These are phyloP conservation scores for Panaeolus cyanescens DNA, from an alignment of 768 basidiomycete species.

Conservation along the genomic window DNA sequence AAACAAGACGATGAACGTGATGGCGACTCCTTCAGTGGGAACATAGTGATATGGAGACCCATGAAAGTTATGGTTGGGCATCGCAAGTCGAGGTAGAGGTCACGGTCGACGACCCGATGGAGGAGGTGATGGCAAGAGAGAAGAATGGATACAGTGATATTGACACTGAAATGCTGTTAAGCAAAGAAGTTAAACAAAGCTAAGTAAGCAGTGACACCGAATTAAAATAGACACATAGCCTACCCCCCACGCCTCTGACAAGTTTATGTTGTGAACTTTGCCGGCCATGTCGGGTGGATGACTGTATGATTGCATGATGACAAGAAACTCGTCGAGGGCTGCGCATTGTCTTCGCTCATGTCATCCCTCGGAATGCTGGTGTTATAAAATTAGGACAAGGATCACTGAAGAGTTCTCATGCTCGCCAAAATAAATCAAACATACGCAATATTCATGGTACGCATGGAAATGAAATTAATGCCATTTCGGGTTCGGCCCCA, in stretches of 20 bases:
- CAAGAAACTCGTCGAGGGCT: background rate
- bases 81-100: background rate
- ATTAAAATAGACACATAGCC: background rate
- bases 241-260: background rate
- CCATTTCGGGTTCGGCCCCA: background rate
- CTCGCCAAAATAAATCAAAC: background rate
- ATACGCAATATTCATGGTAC: background rate
- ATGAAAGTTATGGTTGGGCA: background rate
- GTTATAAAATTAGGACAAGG: background rate
- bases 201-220: too few relatives aligned
- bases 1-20: slow-evolving; percentile 9
- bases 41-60: slow-evolving; percentile 12
- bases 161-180: too few relatives aligned
- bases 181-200: too few relatives aligned
- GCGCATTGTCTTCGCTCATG: background rate
- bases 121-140: background rate
- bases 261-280: background rate
- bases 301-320: background rate
- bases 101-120: background rate
- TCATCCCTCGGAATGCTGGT: background rate
- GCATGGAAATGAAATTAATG: background rate
- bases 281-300: background rate
- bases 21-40: slow-evolving; percentile 6
- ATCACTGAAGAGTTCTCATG: background rate
- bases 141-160: too few relatives aligned